phyloP scores from a whole-genome alignment of 1,139 yeast species.

The Hemisphaericaspora xylofermentans region DNA sequence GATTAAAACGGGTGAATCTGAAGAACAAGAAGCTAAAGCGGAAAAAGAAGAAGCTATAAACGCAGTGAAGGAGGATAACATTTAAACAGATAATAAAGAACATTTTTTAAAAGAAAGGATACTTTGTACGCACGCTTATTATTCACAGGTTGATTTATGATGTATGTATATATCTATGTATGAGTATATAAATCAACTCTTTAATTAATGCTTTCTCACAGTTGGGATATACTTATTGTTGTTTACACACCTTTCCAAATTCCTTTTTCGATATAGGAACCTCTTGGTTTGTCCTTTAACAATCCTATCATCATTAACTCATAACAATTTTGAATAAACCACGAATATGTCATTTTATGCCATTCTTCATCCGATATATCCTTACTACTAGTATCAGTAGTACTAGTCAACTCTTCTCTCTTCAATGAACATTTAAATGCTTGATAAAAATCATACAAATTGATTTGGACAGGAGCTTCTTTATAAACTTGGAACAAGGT shows the following conservation, averaged over 20 bases:
- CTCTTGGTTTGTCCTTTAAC: slow-evolving; percentile 43
- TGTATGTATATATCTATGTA: background rate
- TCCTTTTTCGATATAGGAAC: slow-evolving; percentile 45
- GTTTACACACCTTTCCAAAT: slow-evolving; percentile 41
- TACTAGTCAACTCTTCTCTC: slow-evolving; percentile 20
- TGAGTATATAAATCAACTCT: no score
- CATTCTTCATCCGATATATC: slow-evolving; percentile 32
- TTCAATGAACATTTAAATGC: slow-evolving; percentile 65
- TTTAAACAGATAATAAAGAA: no score
- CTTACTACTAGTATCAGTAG: no score
- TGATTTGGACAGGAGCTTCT: slow-evolving; percentile 75
- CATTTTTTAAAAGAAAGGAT: no score
- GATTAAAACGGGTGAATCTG: background rate
- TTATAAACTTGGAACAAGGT: slow-evolving; percentile 68
- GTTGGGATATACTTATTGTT: background rate
- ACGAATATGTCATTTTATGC: slow-evolving; percentile 39
- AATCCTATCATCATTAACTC: slow-evolving; percentile 43
- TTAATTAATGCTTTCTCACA: no score
- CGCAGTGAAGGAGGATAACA: no score
- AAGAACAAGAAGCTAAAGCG: background rate
- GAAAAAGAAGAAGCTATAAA: slow-evolving; percentile 1
- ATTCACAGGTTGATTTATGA: no score
- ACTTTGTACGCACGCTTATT: no score
- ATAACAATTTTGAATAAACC: slow-evolving; percentile 45
- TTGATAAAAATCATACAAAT: slow-evolving; percentile 72